Evolutionary conservation across 352 stramenopile species (phyloP).

Genomic region (Blastocystis sp.): DNA sequence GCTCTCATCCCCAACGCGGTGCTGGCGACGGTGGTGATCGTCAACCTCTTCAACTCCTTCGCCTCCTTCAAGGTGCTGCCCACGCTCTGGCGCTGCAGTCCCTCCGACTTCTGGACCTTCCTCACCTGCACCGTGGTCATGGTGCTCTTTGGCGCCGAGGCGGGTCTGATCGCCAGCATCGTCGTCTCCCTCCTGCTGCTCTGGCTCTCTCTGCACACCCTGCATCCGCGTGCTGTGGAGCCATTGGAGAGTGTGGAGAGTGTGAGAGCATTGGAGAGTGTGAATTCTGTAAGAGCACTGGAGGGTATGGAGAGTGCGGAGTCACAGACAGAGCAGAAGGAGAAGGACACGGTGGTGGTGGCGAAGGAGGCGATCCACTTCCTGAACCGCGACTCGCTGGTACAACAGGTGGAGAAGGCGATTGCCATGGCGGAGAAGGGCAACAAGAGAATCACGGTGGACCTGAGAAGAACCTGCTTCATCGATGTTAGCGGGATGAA

Average conservation of each 20-base stretch:
- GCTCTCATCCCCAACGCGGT: constrained; percentile 1
- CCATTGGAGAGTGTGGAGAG: no score
- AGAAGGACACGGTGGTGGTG: neutral
- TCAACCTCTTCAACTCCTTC: constrained; percentile 6
- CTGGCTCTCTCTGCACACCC: neutral
- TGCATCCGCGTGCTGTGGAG: neutral
- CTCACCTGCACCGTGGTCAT: neutral
- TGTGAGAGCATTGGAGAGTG: no score
- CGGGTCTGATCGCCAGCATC: neutral
- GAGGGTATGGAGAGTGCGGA: neutral
- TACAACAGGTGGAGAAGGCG: neutral
- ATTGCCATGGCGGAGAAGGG: neutral
- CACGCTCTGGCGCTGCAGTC: neutral
- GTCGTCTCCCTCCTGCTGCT: neutral
- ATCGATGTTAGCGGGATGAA: constrained; percentile 32
- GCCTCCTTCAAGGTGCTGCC: neutral
- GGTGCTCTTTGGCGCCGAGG: constrained; percentile 6
- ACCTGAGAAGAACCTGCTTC: neutral
- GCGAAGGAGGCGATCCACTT: neutral
- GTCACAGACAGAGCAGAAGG: neutral
- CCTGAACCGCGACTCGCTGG: neutral
- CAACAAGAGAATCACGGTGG: neutral
- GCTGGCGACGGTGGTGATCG: neutral
- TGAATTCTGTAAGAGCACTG: no score
- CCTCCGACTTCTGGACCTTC: constrained; percentile 17